Base-by-base conservation (phyloP, 345 rosid genomes). In the Raphanus raphanistrum region DNA sequence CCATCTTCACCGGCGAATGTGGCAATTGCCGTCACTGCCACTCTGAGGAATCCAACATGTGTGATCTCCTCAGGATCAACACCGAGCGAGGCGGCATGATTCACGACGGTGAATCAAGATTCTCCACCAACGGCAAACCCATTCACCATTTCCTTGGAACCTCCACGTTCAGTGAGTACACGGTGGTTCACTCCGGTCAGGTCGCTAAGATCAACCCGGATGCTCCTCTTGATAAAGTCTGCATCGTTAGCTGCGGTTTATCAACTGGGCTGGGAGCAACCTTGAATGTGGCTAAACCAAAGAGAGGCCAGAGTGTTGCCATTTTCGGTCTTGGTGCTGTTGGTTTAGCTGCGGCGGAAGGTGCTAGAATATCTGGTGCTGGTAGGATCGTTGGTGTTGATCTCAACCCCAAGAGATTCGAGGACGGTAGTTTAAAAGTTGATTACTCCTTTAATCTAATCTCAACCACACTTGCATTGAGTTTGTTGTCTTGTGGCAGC, bases 181-280 rank as follows among this genome's bases (percentile, higher is more conserved):
- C 97, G 21, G 94, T 91, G 32, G 81, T 82, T n/a, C 97, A 91
- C 82, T 85, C 87, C 4, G 97, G 97, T 8, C 83, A 81, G 31
- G 87, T 88, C 15, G 90, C 89, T 68, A 90, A 88, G 91, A 87
- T 91, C 76, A 90, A 91, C 16, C 92, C 97, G 0, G 81, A 63
- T 1, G 97, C 97, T 31, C 94, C 97, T 70, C 89, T 91, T 2
- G 97, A 91, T 83, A 89, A 88, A 87, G 94, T 88, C 28, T 90
- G 94, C 63, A 79, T 91, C 13, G 87, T 91, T 9, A 91, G 94
- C 16, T 91, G 97, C 31, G 92, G 91, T 75, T 38, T 91, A 5
- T 90, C 91, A 15, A 91, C 94, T 79, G 97, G 97, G 13, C 64
- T 88, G 70, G 94, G 97, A 41, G 97, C 97, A 13, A 84, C 94